Conservation (phyloP, 148 eudicot species). For the Rheum nobile region DNA sequence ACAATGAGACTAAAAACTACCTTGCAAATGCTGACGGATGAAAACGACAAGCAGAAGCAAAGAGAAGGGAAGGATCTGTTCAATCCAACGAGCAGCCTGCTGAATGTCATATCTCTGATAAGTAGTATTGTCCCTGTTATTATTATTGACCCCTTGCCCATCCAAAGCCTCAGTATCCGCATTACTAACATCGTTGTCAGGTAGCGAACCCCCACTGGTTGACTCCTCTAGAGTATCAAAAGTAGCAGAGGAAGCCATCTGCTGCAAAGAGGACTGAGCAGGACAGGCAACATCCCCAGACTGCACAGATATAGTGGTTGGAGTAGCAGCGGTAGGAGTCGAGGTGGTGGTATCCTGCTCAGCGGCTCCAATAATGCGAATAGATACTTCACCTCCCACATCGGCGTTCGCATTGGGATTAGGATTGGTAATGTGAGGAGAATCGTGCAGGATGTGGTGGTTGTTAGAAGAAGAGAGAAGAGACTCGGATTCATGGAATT, state of each 20-base stretch:
- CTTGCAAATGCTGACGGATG: constrained; percentile 78
- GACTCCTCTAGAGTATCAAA: constrained; percentile 18
- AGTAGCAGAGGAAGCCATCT: constrained; percentile 16
- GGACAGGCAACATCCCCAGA: constrained; percentile 14
- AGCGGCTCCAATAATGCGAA: constrained; percentile 48
- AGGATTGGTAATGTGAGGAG: not conserved
- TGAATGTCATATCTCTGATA: constrained; percentile 83
- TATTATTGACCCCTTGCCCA: constrained; percentile 19
- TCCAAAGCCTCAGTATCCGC: constrained; percentile 39
- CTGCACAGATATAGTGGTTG: not conserved
- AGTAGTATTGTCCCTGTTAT: constrained; percentile 30
- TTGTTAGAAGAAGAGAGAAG: not conserved
- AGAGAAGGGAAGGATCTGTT: constrained; percentile 72
- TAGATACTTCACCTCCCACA: constrained; percentile 46
- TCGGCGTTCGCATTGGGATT: not conserved
- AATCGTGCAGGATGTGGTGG: constrained; percentile 6
- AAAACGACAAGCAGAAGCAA: constrained; percentile 69
- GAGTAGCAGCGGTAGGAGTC: not conserved
- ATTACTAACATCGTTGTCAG: constrained; percentile 6
- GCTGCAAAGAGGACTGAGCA: constrained; percentile 18
- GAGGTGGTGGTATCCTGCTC: constrained; percentile 23
- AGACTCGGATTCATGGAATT: constrained; percentile 25
- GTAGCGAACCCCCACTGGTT: constrained; percentile 19
- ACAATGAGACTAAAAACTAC: constrained; percentile 16
- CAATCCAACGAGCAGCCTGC: constrained; percentile 78